These are phyloP conservation scores for Turnera subulata DNA, from an alignment of 345 rosid genomes.

Conservation along the genomic window DNA sequence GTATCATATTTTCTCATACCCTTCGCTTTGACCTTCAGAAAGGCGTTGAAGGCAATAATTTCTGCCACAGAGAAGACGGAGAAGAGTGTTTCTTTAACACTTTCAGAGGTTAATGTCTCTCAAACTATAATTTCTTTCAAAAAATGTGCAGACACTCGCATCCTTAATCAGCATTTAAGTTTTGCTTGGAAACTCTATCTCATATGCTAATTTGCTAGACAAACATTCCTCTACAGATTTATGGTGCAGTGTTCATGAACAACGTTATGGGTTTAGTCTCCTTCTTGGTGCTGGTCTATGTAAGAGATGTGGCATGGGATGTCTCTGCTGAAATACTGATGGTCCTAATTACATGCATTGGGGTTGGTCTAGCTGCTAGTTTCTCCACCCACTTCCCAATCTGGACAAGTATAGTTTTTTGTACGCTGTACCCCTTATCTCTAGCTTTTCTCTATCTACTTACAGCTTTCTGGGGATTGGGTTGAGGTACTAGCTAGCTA, in stretches of 20 bases:
- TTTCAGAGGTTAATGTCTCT: conserved; percentile 35
- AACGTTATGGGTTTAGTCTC: conserved; percentile 32
- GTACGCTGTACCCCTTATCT: conserved; percentile 36
- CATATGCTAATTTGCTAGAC: conserved; percentile 1
- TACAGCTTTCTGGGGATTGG: conserved; percentile 35
- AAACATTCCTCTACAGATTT: conserved; percentile 25
- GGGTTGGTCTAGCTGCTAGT: conserved; percentile 29
- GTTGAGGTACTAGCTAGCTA: no score
- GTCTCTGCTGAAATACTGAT: conserved; percentile 39
- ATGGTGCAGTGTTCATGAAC: conserved; percentile 45
- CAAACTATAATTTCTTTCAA: background rate
- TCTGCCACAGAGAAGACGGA: conserved; percentile 32
- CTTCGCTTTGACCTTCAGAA: conserved; percentile 32
- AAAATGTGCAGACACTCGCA: background rate
- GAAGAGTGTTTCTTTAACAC: conserved; percentile 32
- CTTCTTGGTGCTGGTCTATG: conserved; percentile 36
- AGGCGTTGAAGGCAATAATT: conserved; percentile 8
- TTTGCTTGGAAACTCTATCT: no score
- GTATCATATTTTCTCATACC: conserved; percentile 43
- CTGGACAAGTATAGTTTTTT: conserved; percentile 35
- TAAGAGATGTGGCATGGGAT: conserved; percentile 32
- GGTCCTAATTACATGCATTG: conserved; percentile 35
- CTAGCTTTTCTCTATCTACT: conserved; percentile 34
- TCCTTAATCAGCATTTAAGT: no score
- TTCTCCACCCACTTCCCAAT: conserved; percentile 24